Evolutionary conservation across 495 filamentous ascomycete genomes (phyloP).

Genomic region (Penicillium ucsense): DNA sequence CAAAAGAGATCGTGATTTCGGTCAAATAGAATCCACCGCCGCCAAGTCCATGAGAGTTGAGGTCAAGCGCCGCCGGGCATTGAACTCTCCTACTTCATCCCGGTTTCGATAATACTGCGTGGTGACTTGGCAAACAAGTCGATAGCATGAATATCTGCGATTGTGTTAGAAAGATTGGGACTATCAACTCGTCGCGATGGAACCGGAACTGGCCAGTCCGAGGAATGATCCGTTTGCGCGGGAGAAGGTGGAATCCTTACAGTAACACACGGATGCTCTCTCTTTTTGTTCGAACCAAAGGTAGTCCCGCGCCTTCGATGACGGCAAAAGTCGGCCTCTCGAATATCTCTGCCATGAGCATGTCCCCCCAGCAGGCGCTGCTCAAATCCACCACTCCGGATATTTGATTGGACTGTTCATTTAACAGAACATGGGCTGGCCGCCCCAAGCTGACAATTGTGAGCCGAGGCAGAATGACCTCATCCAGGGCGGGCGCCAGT

Average conservation of each 20-base stretch:
- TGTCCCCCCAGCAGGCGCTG: constrained; percentile 41
- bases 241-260: constrained; percentile 15
- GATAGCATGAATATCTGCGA: constrained; percentile 34
- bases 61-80: constrained; percentile 29
- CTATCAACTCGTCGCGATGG: not conserved
- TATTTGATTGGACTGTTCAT: constrained; percentile 35
- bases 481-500: constrained; percentile 42
- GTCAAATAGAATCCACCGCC: constrained; percentile 1
- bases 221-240: not conserved
- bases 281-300: constrained; percentile 8
- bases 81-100: constrained; percentile 28
- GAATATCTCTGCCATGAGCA: constrained; percentile 36
- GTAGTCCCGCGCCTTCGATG: constrained; percentile 31
- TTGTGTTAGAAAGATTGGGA: too few relatives aligned
- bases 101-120: constrained; percentile 34
- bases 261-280: constrained; percentile 25
- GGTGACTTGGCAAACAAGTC: constrained; percentile 27
- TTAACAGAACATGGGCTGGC: constrained; percentile 48
- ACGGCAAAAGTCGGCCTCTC: constrained; percentile 25
- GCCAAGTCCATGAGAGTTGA: constrained; percentile 19
- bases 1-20: not conserved
- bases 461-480: constrained; percentile 45
- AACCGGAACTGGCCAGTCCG: constrained; percentile 1
- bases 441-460: constrained; percentile 48
- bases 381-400: constrained; percentile 39